Evolutionary conservation across 306 rosid genomes (phyloP).

Genomic region (Fagus sylvatica): DNA sequence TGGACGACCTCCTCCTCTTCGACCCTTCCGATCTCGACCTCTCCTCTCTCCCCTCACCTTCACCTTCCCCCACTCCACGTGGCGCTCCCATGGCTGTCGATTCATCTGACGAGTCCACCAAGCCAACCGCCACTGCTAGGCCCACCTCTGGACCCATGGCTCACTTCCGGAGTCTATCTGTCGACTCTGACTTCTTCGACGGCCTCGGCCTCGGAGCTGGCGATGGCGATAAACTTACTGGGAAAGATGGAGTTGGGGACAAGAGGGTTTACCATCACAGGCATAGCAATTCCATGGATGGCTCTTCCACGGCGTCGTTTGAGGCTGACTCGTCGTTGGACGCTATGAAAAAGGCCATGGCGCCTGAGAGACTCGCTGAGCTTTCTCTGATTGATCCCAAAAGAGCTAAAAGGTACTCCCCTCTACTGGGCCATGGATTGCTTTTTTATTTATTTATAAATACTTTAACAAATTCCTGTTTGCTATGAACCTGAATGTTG

Average conservation of each 20-base stretch:
- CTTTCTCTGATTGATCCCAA: constrained; percentile 91
- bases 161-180: constrained; percentile 70
- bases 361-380: constrained; percentile 88
- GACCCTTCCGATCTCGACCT: constrained; percentile 91
- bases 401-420: constrained; percentile 77
- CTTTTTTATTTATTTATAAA: no score
- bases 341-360: constrained; percentile 70
- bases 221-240: constrained; percentile 5
- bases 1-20: constrained; percentile 88
- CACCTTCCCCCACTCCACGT: constrained; percentile 26
- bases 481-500: no score
- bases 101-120: constrained; percentile 53
- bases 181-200: constrained; percentile 91
- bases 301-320: constrained; percentile 55
- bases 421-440: no score
- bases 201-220: constrained; percentile 42
- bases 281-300: constrained; percentile 88
- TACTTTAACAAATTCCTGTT: no score
- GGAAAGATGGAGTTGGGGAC: constrained; percentile 43
- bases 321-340: constrained; percentile 59
- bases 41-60: constrained; percentile 57
- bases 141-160: constrained; percentile 25
- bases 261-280: constrained; percentile 57
- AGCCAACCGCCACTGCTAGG: constrained; percentile 21
- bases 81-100: constrained; percentile 44